Percentiles rank a stretch among this genome's conserved stretches.
These are phyloP conservation scores for Mycena rebaudengoi DNA, from an alignment of 768 basidiomycete genomes.

Conservation along the genomic window DNA sequence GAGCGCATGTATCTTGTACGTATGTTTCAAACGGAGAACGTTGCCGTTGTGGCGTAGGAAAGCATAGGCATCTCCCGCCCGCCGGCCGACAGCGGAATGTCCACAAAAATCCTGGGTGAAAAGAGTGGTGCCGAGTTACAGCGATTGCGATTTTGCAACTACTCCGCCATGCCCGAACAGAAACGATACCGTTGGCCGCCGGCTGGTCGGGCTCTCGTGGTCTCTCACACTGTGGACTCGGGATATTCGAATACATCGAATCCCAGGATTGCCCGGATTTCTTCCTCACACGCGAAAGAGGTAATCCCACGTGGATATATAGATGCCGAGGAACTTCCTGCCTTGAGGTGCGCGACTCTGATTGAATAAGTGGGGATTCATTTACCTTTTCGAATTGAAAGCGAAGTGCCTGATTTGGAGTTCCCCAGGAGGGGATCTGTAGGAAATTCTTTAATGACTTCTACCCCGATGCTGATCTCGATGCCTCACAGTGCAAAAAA, in stretches of 20 bases:
- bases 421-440: constrained; percentile 19
- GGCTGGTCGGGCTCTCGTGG: background rate
- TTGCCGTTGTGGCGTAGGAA: constrained; percentile 22
- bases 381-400: constrained; percentile 33
- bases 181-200: no score
- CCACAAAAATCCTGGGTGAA: background rate
- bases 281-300: constrained; percentile 12
- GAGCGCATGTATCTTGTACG: background rate
- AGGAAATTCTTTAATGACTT: constrained; percentile 21
- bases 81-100: no score
- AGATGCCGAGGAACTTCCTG: constrained; percentile 23
- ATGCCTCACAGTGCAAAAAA: constrained; percentile 41
- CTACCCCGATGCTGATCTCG: constrained; percentile 45
- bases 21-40: constrained; percentile 2
- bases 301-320: constrained; percentile 28
- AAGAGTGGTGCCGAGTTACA: background rate
- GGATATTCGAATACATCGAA: background rate
- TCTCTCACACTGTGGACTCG: constrained; percentile 1
- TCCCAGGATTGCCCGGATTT: constrained; percentile 22
- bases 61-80: background rate
- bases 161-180: constrained; percentile 5
- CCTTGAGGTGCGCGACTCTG: constrained; percentile 29
- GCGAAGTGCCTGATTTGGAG: constrained; percentile 29
- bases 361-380: constrained; percentile 32
- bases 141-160: background rate